Base-by-base conservation (phyloP, 2,329 filamentous ascomycete genomes). In the Ambrosiella cleistominuta region DNA sequence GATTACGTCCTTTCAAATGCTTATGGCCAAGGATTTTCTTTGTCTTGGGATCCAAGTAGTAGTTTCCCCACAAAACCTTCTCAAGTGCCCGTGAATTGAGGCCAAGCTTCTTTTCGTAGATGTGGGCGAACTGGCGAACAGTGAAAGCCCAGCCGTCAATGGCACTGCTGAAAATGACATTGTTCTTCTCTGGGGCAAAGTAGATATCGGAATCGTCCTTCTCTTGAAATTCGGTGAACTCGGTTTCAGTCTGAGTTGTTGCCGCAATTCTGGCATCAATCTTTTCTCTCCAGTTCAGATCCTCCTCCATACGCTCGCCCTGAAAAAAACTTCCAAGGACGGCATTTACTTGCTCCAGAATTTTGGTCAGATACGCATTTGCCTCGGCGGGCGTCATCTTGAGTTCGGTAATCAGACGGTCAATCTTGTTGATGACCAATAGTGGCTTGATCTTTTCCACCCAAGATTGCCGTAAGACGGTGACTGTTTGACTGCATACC, bases 71-170 rank as follows among this genome's bases (percentile, higher is more conserved):
- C 0, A 98, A 76, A 0, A 96, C 88, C 67, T 93, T 96, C 70
- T 98, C 90, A 67, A 98, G 78, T 0, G 87, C 72, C 35, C 81
- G 82, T 52, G 90, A 80, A 71, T 95, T 97, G 70, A 97, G 94
- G 12, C 93, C 91, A 6, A 98, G 78, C 69, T 98, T 98, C 74
- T 90, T 95, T 71, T 97, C 91, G 67, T 97, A 98, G 36, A 97
- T 74, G 42, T 81, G 81, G 15, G 93, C 90, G 68, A 98, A 98
- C 66, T 98, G 93, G 55, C 89, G 81, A 54, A 95, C 84, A 0
- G 93, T 98, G 66, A 98, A 98, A 2, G 93, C 93, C 93, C 93
- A 98, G n/a, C 93, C 93, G 67, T 98, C 93, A 59, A 95, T 85
- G 61, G 93, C 93, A 68, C 91, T 97, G 73, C 88, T 89, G 69